Percentiles rank a stretch among this genome's conserved stretches.
These are phyloP conservation scores for Halophytophthora polymorphica DNA, from an alignment of 352 stramenopile genomes.

Conservation along the genomic window DNA sequence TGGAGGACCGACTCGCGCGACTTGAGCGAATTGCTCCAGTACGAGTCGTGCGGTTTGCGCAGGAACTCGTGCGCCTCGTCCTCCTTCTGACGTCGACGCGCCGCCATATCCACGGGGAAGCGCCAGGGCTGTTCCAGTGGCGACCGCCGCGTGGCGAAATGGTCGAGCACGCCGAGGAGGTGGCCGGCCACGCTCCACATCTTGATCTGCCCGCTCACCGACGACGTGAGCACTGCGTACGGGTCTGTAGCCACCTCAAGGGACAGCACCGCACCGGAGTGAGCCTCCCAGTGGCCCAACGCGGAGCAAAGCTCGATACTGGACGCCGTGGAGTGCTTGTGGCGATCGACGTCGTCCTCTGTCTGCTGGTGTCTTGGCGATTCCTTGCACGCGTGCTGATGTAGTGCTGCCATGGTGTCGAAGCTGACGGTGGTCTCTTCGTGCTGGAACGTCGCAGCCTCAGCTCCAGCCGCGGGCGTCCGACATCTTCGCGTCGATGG, in stretches of 20 bases:
- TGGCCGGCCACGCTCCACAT: conserved; percentile 48
- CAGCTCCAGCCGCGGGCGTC: conserved; percentile 8
- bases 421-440: conserved; percentile 56
- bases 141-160: conserved; percentile 56
- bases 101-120: conserved; percentile 55
- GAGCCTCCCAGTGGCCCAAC: conserved; percentile 38
- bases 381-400: conserved; percentile 31
- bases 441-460: conserved; percentile 36
- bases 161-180: conserved; percentile 49
- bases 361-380: neutral
- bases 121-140: conserved; percentile 46
- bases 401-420: conserved; percentile 46
- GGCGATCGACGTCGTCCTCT: neutral
- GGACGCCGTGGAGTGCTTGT: neutral
- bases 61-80: conserved; percentile 41
- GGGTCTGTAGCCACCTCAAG: conserved; percentile 37
- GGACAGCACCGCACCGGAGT: conserved; percentile 33
- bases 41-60: conserved; percentile 17
- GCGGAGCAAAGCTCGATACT: conserved; percentile 6
- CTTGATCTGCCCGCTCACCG: conserved; percentile 51
- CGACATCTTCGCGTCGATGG: conserved; percentile 1
- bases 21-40: conserved; percentile 21
- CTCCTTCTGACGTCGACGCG: conserved; percentile 32
- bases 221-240: conserved; percentile 46
- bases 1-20: conserved; percentile 46